A percentile compares a stretch with the other conserved stretches of the same genome.
phyloP scores from a whole-genome alignment of 2,329 filamentous ascomycete genomes.

The Fusarium irregulare region DNA sequence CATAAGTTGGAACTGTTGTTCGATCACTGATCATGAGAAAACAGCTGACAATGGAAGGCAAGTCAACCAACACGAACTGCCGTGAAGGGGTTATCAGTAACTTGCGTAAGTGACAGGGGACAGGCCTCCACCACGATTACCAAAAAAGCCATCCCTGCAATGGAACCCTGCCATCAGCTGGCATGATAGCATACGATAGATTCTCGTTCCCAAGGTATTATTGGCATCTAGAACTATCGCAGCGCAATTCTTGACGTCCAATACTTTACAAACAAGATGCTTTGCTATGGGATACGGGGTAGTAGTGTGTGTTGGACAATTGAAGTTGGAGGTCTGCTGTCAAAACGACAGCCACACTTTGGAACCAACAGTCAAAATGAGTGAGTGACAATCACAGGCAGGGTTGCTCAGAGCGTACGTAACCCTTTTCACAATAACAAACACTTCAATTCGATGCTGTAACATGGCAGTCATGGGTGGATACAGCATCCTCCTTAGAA shows the following conservation, averaged over 20 bases:
- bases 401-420: neutral
- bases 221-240: neutral
- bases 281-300: neutral
- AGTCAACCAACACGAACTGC: neutral
- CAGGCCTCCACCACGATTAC: neutral
- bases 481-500: neutral
- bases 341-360: neutral
- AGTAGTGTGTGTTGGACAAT: neutral
- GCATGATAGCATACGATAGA: neutral
- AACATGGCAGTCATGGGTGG: neutral
- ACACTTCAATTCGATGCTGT: neutral
- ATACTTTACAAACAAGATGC: neutral
- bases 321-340: neutral
- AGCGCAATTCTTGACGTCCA: neutral
- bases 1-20: neutral
- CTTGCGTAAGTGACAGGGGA: constrained; percentile 3
- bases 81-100: constrained; percentile 1
- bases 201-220: neutral
- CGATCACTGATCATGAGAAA: neutral
- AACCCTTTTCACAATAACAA: neutral
- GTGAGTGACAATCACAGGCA: neutral
- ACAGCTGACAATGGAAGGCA: neutral
- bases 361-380: neutral
- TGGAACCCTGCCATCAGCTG: neutral
- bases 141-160: constrained; percentile 1